Conservation (phyloP, 2,329 filamentous ascomycete genomes). For the Diaporthe citriasiana region DNA sequence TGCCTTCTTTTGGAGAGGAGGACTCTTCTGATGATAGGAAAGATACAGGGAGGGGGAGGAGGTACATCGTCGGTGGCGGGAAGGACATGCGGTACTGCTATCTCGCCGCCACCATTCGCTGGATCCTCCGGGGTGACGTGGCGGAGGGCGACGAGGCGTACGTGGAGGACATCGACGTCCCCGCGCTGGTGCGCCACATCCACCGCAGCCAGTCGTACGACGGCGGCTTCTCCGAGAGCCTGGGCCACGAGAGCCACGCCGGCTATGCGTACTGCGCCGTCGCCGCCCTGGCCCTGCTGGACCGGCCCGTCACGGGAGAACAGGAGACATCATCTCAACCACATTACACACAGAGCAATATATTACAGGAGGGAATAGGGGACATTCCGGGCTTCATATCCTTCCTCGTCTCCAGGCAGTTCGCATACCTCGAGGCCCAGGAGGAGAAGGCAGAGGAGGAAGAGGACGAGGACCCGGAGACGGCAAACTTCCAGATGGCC, state of each 20-base stretch:
- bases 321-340: neutral
- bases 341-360: slow-evolving; percentile 46
- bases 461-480: slow-evolving; percentile 48
- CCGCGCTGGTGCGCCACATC: slow-evolving; percentile 79
- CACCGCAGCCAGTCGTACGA: slow-evolving; percentile 78
- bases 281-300: slow-evolving; percentile 81
- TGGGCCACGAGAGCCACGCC: slow-evolving; percentile 86
- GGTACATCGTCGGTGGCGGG: slow-evolving; percentile 75
- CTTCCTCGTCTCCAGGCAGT: slow-evolving; percentile 73
- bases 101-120: slow-evolving; percentile 84
- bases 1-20: slow-evolving; percentile 50
- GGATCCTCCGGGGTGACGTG: slow-evolving; percentile 80
- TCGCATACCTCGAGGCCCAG: slow-evolving; percentile 64
- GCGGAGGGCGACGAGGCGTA: slow-evolving; percentile 64
- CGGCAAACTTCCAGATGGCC: slow-evolving; percentile 53
- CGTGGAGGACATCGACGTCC: slow-evolving; percentile 81
- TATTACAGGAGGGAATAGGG: slow-evolving; percentile 57
- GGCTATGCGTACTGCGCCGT: slow-evolving; percentile 94
- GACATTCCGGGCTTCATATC: slow-evolving; percentile 54
- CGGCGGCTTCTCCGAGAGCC: slow-evolving; percentile 84
- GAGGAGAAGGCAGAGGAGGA: slow-evolving; percentile 59
- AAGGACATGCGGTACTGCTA: slow-evolving; percentile 91
- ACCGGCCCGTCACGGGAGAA: slow-evolving; percentile 63
- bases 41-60: slow-evolving; percentile 5
- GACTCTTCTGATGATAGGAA: slow-evolving; percentile 52